Evolutionary conservation across 208 protist genomes (phyloP), one percentile per base, ranked within the genome.

Genomic region (Trypanosoma caninum): DNA sequence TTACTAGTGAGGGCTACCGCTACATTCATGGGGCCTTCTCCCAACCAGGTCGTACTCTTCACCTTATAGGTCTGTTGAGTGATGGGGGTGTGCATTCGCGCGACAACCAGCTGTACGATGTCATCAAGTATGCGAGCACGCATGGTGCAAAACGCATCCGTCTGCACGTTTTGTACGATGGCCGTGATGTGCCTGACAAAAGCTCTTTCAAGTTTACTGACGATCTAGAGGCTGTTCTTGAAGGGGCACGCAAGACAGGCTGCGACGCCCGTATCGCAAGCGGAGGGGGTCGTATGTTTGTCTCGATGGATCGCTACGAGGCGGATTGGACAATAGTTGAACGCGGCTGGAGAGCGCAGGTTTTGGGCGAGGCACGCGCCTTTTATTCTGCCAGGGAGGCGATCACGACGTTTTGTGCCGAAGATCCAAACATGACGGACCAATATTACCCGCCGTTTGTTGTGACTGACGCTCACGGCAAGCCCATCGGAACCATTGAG

Each of bases 281-380:
- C 60, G 96, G 96, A 50, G 96, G 96, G 44, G 96, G 96, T 54
- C 82, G 96, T 59, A 98, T 98, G 96, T 87, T 94, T 62, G 90
- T 96, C 46, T 97, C 92, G 18, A 98, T 98, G 96, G 96, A 98
- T 63, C 84, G 96, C 63, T 98, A 98, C 79, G 87, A 96, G 47
- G 90, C 94, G 9, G 93, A 98, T 76, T 98, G 96, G 96, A 65
- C 57, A 22, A 98, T 98, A 42, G 96, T 98, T 5, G 84, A 98
- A 75, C 87, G 94, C 44, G 96, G 96, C 51, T 98, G 90, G 89
- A 80, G 77, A 40, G 74, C 86, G 48, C 92, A 97, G 57, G 94
- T 98, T 37, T 83, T 97, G 34, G 94, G 93, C 48, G 80, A 96
- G n/a, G 92, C 81, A 16, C 82, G 87, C 25, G 65, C 76, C 61